Conservation (phyloP, 2,329 filamentous ascomycete species). For the Phialophora macrospora region DNA sequence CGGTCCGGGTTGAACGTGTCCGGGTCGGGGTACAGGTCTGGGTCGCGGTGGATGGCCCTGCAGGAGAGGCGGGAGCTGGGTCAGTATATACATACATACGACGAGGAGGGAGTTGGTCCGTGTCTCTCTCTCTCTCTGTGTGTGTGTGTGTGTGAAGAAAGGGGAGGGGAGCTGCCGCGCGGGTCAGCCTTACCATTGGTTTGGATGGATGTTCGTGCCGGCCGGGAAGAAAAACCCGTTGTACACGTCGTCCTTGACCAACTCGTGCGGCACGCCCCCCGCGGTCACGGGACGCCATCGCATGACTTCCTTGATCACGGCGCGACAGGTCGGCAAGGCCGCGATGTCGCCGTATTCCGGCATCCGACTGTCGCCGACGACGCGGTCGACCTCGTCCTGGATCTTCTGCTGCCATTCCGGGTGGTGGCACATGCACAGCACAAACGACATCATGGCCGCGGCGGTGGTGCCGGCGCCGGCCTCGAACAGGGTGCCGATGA, state of each 20-base stretch:
- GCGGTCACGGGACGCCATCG: constrained; percentile 50
- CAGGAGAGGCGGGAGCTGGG: too few relatives aligned
- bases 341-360: constrained; percentile 47
- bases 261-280: constrained; percentile 35
- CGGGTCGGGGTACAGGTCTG: constrained; percentile 56
- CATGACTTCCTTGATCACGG: constrained; percentile 50
- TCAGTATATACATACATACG: too few relatives aligned
- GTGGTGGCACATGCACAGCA: constrained; percentile 42
- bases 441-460: constrained; percentile 42
- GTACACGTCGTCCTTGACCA: constrained; percentile 35
- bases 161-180: too few relatives aligned
- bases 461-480: constrained; percentile 44
- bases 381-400: constrained; percentile 46
- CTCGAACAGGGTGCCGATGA: constrained; percentile 43
- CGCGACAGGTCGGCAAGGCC: constrained; percentile 46
- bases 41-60: constrained; percentile 57
- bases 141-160: too few relatives aligned
- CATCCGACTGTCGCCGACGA: constrained; percentile 39
- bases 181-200: constrained; percentile 49
- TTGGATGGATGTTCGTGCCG: constrained; percentile 49
- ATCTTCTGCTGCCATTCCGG: constrained; percentile 37
- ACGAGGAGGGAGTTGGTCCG: too few relatives aligned
- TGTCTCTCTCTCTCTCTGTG: too few relatives aligned
- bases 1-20: constrained; percentile 59
- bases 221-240: constrained; percentile 55